Conservation (phyloP, 306 rosid species). For the Ceratonia siliqua region DNA sequence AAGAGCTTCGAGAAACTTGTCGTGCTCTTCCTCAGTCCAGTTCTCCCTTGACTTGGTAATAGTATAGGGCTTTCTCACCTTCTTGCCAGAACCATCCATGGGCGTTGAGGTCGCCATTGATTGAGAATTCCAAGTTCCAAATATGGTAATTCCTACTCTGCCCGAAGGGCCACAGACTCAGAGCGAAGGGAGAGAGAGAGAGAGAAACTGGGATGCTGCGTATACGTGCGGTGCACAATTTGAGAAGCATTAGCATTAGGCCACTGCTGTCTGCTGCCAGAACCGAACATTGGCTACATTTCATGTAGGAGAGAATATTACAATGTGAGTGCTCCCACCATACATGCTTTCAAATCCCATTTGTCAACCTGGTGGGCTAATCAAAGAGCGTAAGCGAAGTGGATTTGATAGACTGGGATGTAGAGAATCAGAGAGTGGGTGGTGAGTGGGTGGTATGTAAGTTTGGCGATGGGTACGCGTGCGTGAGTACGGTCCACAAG, state of each 20-base stretch:
- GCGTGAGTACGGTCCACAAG: conserved; percentile 30
- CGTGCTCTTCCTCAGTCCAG: conserved; percentile 97
- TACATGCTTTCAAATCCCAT: too few relatives aligned
- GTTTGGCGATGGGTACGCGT: conserved; percentile 7
- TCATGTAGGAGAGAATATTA: neutral
- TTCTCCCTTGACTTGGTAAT: conserved; percentile 93
- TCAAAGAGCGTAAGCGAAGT: neutral
- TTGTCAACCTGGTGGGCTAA: too few relatives aligned
- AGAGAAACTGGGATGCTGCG: neutral
- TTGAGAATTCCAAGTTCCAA: conserved; percentile 38
- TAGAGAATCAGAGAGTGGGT: neutral
- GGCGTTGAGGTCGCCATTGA: conserved; percentile 42
- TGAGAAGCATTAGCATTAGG: conserved; percentile 34
- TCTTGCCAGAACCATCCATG: conserved; percentile 64
- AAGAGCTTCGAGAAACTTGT: conserved; percentile 90
- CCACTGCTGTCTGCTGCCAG: too few relatives aligned
- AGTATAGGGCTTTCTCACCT: conserved; percentile 92
- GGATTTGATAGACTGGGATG: neutral
- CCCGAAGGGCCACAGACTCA: neutral
- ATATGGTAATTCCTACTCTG: conserved; percentile 47
- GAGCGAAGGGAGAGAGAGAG: neutral
- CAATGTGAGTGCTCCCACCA: neutral
- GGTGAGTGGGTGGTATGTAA: conserved; percentile 16
- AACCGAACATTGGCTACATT: conserved; percentile 26
- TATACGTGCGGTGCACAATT: conserved; percentile 15